These are phyloP conservation scores for Pythium graminicola DNA, from an alignment of 352 stramenopile genomes.

Conservation along the genomic window DNA sequence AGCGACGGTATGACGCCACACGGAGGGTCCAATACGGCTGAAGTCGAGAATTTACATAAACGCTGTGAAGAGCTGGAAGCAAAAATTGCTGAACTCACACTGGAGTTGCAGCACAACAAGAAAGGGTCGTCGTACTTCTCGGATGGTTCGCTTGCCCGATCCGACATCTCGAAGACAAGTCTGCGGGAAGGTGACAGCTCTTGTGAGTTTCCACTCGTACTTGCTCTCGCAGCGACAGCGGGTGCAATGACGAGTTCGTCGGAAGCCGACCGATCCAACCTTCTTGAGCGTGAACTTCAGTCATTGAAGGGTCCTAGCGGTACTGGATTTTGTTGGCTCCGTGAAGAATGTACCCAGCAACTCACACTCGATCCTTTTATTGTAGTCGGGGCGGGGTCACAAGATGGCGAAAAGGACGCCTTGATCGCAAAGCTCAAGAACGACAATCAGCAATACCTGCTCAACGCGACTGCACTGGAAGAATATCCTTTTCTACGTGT, in stretches of 20 bases:
- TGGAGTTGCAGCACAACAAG: constrained; percentile 63
- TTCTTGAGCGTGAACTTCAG: constrained; percentile 52
- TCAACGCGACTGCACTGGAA: constrained; percentile 79
- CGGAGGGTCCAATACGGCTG: constrained; percentile 4
- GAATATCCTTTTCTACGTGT: constrained; percentile 77
- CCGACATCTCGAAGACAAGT: constrained; percentile 65
- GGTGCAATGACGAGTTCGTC: constrained; percentile 65
- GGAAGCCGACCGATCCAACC: constrained; percentile 53
- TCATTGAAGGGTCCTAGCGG: constrained; percentile 46
- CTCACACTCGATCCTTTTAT: neutral
- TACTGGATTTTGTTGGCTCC: neutral
- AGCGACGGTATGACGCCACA: constrained; percentile 10
- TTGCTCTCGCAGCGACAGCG: constrained; percentile 67
- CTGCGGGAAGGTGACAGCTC: constrained; percentile 58
- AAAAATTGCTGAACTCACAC: constrained; percentile 50
- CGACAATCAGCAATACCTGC: constrained; percentile 80
- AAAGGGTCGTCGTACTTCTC: constrained; percentile 72
- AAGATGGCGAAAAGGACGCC: constrained; percentile 13
- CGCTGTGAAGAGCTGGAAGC: constrained; percentile 68
- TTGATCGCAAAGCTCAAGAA: constrained; percentile 69
- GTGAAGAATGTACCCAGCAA: neutral
- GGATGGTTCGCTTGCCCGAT: constrained; percentile 54
- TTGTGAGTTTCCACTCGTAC: constrained; percentile 75
- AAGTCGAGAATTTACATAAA: constrained; percentile 54
- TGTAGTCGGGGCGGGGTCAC: neutral